Conservation (phyloP, 2,329 filamentous ascomycete genomes). For the Colletotrichum sp. region DNA sequence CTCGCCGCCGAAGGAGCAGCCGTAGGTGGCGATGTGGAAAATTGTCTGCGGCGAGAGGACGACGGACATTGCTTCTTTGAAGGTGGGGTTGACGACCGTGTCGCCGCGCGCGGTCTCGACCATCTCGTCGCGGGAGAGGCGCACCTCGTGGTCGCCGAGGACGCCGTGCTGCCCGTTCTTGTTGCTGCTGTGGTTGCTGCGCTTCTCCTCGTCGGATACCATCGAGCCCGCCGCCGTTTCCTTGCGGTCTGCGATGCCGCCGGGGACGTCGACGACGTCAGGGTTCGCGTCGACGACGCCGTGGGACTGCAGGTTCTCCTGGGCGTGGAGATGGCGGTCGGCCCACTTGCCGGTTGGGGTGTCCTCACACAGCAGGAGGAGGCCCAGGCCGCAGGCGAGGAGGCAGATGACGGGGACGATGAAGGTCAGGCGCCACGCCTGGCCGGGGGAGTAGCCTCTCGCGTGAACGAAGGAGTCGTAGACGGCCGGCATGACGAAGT, state of each 20-base stretch:
- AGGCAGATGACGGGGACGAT: slow-evolving; percentile 84
- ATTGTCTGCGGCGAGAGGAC: slow-evolving; percentile 59
- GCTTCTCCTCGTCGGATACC: slow-evolving; percentile 37
- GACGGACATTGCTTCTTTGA: slow-evolving; percentile 50
- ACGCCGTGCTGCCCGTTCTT: slow-evolving; percentile 31
- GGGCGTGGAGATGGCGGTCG: slow-evolving; percentile 66
- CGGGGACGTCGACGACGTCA: slow-evolving; percentile 57
- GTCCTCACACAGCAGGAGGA: slow-evolving; percentile 79
- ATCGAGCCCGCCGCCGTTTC: slow-evolving; percentile 25
- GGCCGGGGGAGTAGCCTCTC: slow-evolving; percentile 65
- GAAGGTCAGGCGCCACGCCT: slow-evolving; percentile 86
- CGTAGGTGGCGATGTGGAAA: slow-evolving; percentile 62
- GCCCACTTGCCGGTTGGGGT: slow-evolving; percentile 85
- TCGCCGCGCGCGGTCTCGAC: slow-evolving; percentile 60
- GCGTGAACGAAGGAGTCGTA: slow-evolving; percentile 75
- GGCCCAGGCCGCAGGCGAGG: slow-evolving; percentile 65
- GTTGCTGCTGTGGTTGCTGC: slow-evolving; percentile 35
- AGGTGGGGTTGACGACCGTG: slow-evolving; percentile 60
- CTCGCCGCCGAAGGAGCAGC: slow-evolving; percentile 68
- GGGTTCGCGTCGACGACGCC: slow-evolving; percentile 46
- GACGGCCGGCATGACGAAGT: slow-evolving; percentile 92
- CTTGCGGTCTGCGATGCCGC: slow-evolving; percentile 47
- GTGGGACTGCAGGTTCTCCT: slow-evolving; percentile 56
- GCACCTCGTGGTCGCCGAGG: slow-evolving; percentile 47
- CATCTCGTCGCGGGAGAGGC: slow-evolving; percentile 55